Base-by-base conservation (phyloP, 2,329 filamentous ascomycete species). In the Blastomyces silverae region DNA sequence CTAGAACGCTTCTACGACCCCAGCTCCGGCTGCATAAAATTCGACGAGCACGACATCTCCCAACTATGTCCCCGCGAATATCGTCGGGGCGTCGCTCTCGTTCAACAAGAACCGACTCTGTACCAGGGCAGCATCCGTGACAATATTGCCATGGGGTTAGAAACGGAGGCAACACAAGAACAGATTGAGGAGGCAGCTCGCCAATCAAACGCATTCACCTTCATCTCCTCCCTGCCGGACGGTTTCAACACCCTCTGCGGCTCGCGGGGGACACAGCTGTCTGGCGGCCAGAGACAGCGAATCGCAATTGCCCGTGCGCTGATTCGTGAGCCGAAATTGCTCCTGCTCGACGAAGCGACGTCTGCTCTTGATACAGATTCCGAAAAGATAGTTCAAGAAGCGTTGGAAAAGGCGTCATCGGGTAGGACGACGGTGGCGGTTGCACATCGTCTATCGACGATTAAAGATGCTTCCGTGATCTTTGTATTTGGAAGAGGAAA, bases 351-450 rank as follows among this genome's bases (percentile, higher is more conserved):
- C 62, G 79, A 81, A 68, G 79, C 79, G 0, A 80, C 79, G 2
- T 75, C 72, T 22, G 76, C 75, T 3, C 68, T 79, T 8, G 76
- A 79, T 67, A 75, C 76, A 0, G 70, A 76, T 63, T 75, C 73
- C 10, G 76, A 79, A 62, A 67, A 68, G 8, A 62, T 75, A 15
- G 74, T 76, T 20, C 72, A 74, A 59, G 68, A 67, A 44, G 74
- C 74, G 1, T 65, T 76, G 56, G 72, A 73, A 52, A 65, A 64
- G 25, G 68, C 91, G n/a, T 83, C 90, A 1, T 82, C 87, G 66
- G 91, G 90, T 15, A 84, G 91, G 60, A 96, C 91, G 0, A 95
- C 91, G 1, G 93, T 96, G 70, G 89, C 90, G 2, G 95, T 96
- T 73, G 92, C 92, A 39, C 92, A 96, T 79, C 86, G 91, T 69